Evolutionary conservation across 805 yeast species (phyloP).

Genomic region (Yarrowia divulgata): DNA sequence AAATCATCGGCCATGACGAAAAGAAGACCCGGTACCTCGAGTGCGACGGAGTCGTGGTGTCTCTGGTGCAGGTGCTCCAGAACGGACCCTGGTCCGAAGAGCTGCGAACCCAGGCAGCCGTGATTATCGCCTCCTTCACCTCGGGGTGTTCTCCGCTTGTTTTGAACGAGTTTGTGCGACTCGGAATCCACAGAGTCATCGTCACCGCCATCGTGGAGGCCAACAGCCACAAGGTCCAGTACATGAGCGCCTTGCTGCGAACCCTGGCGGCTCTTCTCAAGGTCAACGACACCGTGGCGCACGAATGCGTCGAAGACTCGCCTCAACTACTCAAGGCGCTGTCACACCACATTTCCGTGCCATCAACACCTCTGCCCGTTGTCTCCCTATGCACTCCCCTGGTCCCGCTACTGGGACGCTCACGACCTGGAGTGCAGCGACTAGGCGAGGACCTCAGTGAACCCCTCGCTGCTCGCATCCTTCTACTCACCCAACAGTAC

Average conservation of each 20-base stretch:
- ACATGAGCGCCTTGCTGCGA: constrained; percentile 39
- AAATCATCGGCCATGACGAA: constrained; percentile 50
- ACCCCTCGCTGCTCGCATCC: constrained; percentile 41
- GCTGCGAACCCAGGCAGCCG: constrained; percentile 45
- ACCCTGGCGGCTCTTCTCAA: constrained; percentile 29
- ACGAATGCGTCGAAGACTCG: constrained; percentile 23
- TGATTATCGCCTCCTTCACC: constrained; percentile 49
- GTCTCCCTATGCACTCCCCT: constrained; percentile 40
- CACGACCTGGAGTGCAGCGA: constrained; percentile 21
- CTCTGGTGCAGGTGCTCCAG: constrained; percentile 45
- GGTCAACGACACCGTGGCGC: constrained; percentile 40
- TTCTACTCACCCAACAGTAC: constrained; percentile 41
- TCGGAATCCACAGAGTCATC: constrained; percentile 24
- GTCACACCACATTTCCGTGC: constrained; percentile 37
- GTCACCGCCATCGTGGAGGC: constrained; percentile 41
- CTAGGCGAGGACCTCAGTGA: constrained; percentile 41
- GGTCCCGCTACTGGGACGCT: constrained; percentile 30
- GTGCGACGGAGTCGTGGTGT: constrained; percentile 43
- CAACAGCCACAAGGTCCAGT: constrained; percentile 41
- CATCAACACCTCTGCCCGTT: constrained; percentile 40
- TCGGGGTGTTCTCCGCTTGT: constrained; percentile 43
- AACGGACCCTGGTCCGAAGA: constrained; percentile 41
- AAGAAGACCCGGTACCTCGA: constrained; percentile 46
- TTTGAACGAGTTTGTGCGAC: constrained; percentile 3
- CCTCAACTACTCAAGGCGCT: constrained; percentile 33